phyloP scores from a whole-genome alignment of 208 protist species.

The Leishmania aethiopica region DNA sequence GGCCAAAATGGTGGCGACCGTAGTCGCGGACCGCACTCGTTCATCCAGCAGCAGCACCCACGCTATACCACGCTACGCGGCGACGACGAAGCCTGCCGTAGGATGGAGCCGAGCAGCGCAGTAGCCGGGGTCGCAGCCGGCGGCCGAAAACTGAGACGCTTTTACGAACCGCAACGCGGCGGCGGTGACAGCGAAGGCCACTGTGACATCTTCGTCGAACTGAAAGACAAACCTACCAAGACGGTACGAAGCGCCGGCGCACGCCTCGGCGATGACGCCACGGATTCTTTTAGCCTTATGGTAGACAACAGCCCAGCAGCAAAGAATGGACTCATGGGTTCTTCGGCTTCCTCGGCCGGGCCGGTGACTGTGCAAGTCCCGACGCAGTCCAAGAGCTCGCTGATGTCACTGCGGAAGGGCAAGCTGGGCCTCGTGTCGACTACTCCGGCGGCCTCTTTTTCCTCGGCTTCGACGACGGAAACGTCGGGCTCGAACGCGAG shows the following conservation, averaged over 20 bases:
- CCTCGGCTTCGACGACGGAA: background rate
- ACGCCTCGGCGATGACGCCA: background rate
- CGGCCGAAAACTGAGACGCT: background rate
- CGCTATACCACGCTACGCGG: slow-evolving; percentile 13
- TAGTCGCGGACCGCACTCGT: background rate
- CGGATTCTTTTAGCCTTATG: background rate
- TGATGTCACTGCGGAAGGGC: slow-evolving; percentile 21
- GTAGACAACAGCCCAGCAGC: slow-evolving; percentile 1
- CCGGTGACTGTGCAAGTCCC: background rate
- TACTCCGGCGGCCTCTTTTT: no score
- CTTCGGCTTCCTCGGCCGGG: background rate
- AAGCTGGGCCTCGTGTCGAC: background rate
- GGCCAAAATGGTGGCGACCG: background rate
- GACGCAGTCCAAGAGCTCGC: slow-evolving; percentile 6
- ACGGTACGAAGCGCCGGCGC: background rate
- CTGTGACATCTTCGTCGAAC: slow-evolving; percentile 3
- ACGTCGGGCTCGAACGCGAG: background rate
- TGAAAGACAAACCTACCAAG: background rate
- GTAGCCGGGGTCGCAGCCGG: background rate
- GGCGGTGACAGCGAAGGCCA: background rate
- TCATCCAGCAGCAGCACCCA: background rate
- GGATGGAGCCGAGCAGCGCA: slow-evolving; percentile 1
- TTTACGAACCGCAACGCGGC: background rate
- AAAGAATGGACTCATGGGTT: background rate
- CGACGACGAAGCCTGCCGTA: slow-evolving; percentile 1